A percentile compares a stretch with the other conserved stretches of the same genome.
phyloP scores from a whole-genome alignment of 2,329 filamentous ascomycete species.

The Phoma sp. region DNA sequence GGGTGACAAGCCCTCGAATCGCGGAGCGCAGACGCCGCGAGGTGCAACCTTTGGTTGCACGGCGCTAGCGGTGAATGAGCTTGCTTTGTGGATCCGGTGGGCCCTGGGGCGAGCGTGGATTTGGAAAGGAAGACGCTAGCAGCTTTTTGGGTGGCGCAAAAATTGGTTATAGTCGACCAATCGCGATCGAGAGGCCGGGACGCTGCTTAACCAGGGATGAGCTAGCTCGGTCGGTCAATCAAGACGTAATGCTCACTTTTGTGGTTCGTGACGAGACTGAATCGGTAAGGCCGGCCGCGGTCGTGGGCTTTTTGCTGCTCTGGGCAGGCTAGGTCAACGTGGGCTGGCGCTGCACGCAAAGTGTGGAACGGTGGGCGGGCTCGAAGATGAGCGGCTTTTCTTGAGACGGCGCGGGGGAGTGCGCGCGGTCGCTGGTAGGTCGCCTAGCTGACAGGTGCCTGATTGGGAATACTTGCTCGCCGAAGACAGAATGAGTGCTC shows the following conservation, averaged over 20 bases:
- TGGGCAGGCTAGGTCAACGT: conserved; percentile 30
- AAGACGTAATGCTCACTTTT: conserved; percentile 43
- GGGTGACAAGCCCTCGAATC: conserved; percentile 41
- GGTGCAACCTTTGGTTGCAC: conserved; percentile 48
- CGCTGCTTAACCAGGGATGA: conserved; percentile 39
- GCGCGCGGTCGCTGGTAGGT: conserved; percentile 27
- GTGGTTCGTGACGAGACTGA: conserved; percentile 32
- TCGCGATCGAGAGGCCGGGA: conserved; percentile 31
- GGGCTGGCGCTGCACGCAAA: conserved; percentile 35
- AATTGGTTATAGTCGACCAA: conserved; percentile 40
- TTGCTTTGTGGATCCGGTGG: conserved; percentile 35
- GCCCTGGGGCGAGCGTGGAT: conserved; percentile 35
- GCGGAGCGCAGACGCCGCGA: conserved; percentile 43
- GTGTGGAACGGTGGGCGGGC: conserved; percentile 27
- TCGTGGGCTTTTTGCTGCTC: conserved; percentile 39
- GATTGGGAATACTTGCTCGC: conserved; percentile 26
- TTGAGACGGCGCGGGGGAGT: conserved; percentile 21
- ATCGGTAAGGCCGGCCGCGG: conserved; percentile 45
- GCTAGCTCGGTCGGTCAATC: conserved; percentile 41
- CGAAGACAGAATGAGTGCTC: conserved; percentile 24
- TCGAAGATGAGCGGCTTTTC: conserved; percentile 20
- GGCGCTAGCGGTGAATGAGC: conserved; percentile 43
- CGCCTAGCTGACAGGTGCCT: conserved; percentile 18
- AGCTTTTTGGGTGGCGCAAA: conserved; percentile 39
- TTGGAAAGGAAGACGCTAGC: conserved; percentile 38